phyloP scores from a whole-genome alignment of 1,284 basidiomycete genomes.

The Sanghuangporus baumii region DNA sequence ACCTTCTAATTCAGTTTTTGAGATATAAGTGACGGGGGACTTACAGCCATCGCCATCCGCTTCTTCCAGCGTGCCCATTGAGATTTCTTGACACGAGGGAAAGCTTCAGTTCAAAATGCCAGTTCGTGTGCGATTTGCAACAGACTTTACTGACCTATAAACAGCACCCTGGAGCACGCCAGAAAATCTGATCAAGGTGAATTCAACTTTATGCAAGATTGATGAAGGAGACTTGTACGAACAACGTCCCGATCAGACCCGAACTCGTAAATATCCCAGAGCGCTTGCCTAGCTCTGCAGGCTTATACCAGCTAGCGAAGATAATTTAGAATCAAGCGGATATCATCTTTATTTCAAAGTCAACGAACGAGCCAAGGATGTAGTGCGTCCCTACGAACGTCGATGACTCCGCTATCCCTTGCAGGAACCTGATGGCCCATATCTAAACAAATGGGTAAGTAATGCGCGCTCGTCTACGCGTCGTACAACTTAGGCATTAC shows the following conservation, averaged over 20 bases:
- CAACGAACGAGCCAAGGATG: conserved; percentile 61
- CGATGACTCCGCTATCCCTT: conserved; percentile 67
- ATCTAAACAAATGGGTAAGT: conserved; percentile 35
- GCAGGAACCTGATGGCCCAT: conserved; percentile 69
- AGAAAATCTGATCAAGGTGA: conserved; percentile 45
- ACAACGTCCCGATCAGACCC: conserved; percentile 61
- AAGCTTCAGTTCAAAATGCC: neutral
- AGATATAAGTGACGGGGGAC: conserved; percentile 20
- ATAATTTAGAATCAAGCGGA: neutral
- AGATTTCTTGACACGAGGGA: conserved; percentile 39
- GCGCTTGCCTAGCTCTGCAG: conserved; percentile 62
- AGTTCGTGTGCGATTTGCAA: neutral
- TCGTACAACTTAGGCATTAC: conserved; percentile 26
- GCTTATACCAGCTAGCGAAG: conserved; percentile 57
- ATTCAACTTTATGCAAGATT: neutral
- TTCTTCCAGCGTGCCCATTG: conserved; percentile 50
- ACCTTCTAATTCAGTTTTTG: neutral
- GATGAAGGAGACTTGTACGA: conserved; percentile 20
- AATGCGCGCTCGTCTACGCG: conserved; percentile 17
- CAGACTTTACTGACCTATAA: conserved; percentile 37
- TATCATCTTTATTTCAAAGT: too few species aligned
- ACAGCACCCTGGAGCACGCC: conserved; percentile 66
- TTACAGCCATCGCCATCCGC: conserved; percentile 70
- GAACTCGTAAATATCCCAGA: conserved; percentile 69
- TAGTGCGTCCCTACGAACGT: conserved; percentile 75